These are phyloP conservation scores for Dactylellina haptotyla DNA, from an alignment of 2,329 filamentous ascomycete species.

Conservation along the genomic window DNA sequence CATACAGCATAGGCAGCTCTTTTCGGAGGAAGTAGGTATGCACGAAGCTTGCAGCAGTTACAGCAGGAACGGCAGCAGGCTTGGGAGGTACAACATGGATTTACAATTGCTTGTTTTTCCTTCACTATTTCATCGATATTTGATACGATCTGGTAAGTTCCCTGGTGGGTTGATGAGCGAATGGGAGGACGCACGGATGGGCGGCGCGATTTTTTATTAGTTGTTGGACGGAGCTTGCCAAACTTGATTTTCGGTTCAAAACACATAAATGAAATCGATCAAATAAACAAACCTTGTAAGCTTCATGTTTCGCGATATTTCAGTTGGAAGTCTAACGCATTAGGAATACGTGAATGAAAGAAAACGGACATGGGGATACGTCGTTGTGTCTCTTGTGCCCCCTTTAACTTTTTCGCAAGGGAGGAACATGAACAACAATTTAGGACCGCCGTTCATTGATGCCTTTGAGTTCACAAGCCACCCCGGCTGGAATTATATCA, in stretches of 20 bases:
- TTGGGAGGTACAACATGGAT: slow-evolving; percentile 22
- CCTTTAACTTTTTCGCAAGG: too few species aligned
- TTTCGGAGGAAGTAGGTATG: too few species aligned
- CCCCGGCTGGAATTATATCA: slow-evolving; percentile 6
- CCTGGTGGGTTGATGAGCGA: not conserved
- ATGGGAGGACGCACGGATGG: not conserved
- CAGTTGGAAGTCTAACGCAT: not conserved
- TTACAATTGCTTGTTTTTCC: slow-evolving; percentile 13
- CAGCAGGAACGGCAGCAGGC: not conserved
- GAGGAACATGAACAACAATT: too few species aligned
- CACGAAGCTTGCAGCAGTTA: too few species aligned
- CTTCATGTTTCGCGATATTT: not conserved
- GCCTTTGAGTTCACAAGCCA: too few species aligned
- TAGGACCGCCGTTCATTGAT: too few species aligned
- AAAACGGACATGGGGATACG: too few species aligned
- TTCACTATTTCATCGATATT: not conserved
- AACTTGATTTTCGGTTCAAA: slow-evolving; percentile 25
- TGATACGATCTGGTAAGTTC: too few species aligned
- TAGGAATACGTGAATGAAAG: not conserved
- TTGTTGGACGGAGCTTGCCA: not conserved
- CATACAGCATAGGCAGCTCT: slow-evolving; percentile 2
- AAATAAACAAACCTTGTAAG: too few species aligned
- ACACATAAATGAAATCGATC: not conserved
- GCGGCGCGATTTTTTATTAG: not conserved
- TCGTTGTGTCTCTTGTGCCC: too few species aligned